Conservation (phyloP, 768 basidiomycete genomes). For the Rhizopogon salebrosus region DNA sequence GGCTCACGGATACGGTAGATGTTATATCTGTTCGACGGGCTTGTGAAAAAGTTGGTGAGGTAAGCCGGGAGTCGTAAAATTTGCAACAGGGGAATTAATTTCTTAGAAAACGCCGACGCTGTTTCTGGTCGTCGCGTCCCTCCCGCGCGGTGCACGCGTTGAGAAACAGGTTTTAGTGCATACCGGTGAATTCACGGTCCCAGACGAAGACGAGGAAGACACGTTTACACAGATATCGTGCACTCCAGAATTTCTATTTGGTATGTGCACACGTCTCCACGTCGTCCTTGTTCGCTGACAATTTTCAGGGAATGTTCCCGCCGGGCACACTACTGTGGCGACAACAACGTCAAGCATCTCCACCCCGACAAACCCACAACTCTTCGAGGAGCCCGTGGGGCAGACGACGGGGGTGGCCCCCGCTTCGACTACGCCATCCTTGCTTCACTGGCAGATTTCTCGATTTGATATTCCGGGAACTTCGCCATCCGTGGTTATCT, state of each 20-base stretch:
- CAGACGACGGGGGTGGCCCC: neutral
- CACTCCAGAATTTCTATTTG: slow-evolving; percentile 35
- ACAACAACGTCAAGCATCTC: too few relatives aligned
- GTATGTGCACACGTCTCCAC: slow-evolving; percentile 21
- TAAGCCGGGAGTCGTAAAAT: slow-evolving; percentile 3
- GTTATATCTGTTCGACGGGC: slow-evolving; percentile 37
- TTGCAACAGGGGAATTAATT: neutral
- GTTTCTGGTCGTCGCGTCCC: slow-evolving; percentile 54
- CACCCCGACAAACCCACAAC: too few relatives aligned
- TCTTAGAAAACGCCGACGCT: slow-evolving; percentile 39
- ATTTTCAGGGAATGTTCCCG: neutral
- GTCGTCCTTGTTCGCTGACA: neutral
- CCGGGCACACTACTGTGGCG: neutral
- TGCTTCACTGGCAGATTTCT: slow-evolving; percentile 46
- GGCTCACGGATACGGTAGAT: slow-evolving; percentile 47
- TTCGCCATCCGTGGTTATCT: slow-evolving; percentile 38
- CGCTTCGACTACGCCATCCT: slow-evolving; percentile 8
- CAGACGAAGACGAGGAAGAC: slow-evolving; percentile 42
- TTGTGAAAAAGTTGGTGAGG: slow-evolving; percentile 22
- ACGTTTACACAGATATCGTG: slow-evolving; percentile 30
- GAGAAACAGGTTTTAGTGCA: slow-evolving; percentile 77
- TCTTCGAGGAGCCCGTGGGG: neutral
- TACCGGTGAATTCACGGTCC: slow-evolving; percentile 50
- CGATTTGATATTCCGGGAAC: slow-evolving; percentile 34
- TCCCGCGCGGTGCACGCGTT: slow-evolving; percentile 68